These are phyloP conservation scores for Tripterygium wilfordii DNA, from an alignment of 177 flowering plant species.

Conservation along the genomic window DNA sequence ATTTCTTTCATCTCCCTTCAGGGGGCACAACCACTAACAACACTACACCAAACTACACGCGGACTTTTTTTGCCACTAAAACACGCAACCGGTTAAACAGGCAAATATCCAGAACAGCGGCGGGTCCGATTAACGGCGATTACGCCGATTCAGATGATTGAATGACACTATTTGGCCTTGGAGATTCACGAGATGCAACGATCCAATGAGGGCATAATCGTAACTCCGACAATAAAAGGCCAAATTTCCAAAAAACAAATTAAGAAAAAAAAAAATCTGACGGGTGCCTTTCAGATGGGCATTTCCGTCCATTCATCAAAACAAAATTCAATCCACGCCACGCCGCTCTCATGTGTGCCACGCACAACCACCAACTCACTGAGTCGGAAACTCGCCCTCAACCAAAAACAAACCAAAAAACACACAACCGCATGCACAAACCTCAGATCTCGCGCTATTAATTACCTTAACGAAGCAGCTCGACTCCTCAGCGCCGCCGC, in stretches of 20 bases:
- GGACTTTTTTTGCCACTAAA: slow-evolving; percentile 30
- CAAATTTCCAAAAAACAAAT: not conserved
- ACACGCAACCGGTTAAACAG: slow-evolving; percentile 34
- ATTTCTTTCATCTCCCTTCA: too few species aligned
- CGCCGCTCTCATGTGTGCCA: not conserved
- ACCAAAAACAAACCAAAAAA: not conserved
- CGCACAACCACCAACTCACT: not conserved
- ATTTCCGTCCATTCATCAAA: slow-evolving; percentile 1
- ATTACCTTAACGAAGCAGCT: slow-evolving; percentile 12
- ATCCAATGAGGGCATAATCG: slow-evolving; percentile 6
- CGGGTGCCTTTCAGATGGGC: not conserved
- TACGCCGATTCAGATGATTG: not conserved
- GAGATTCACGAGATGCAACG: not conserved
- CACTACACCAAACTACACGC: slow-evolving; percentile 24
- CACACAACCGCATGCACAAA: slow-evolving; percentile 9
- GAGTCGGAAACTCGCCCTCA: slow-evolving; percentile 2
- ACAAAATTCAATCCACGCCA: not conserved
- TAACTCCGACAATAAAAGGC: too few species aligned
- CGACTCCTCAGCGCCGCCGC: slow-evolving; percentile 31
- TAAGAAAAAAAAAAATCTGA: not conserved
- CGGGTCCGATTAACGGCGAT: slow-evolving; percentile 2
- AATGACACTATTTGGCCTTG: not conserved
- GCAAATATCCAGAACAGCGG: not conserved
- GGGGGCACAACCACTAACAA: slow-evolving; percentile 15
- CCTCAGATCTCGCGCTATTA: slow-evolving; percentile 40